Evolutionary conservation across 805 yeast species (phyloP).

Genomic region (Diddensiella transvaalensis): DNA sequence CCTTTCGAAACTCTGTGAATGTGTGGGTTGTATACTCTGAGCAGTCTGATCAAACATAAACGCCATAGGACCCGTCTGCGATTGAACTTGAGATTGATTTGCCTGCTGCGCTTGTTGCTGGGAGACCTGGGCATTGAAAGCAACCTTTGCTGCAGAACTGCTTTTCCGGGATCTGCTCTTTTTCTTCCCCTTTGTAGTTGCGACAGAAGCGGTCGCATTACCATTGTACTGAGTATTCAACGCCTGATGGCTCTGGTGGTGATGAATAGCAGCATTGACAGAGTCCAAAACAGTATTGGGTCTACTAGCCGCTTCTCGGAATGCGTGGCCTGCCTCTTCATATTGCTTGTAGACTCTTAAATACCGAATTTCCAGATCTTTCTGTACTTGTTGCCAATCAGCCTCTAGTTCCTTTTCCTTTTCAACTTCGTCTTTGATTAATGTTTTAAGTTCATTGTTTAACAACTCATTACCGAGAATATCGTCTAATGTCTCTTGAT

Average conservation of each 20-base stretch:
- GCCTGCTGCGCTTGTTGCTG: conserved; percentile 13
- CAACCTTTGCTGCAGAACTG: conserved; percentile 12
- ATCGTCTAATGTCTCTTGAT: conserved; percentile 17
- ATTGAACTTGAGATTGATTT: conserved; percentile 4
- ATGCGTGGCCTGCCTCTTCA: conserved; percentile 29
- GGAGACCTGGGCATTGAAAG: conserved; percentile 11
- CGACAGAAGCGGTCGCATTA: neutral
- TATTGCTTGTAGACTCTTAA: conserved; percentile 33
- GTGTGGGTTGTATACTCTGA: neutral
- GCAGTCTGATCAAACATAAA: neutral
- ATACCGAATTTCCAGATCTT: conserved; percentile 35
- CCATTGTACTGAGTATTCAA: neutral
- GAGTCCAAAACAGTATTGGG: conserved; percentile 21
- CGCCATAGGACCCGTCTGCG: neutral
- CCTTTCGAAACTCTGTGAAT: neutral
- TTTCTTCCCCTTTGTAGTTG: conserved; percentile 1
- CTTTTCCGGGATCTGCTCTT: conserved; percentile 6
- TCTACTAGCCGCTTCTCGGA: conserved; percentile 13
- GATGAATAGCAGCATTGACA: conserved; percentile 16
- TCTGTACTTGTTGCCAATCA: conserved; percentile 35
- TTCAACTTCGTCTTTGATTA: conserved; percentile 24
- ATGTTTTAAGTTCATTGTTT: conserved; percentile 19
- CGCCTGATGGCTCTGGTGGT: neutral
- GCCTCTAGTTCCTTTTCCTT: conserved; percentile 32
- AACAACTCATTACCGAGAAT: conserved; percentile 17